A percentile compares a stretch with the other conserved stretches of the same genome.
Evolutionary conservation across 164 flowering plant species (phyloP).

Genomic region (Macadamia integrifolia): DNA sequence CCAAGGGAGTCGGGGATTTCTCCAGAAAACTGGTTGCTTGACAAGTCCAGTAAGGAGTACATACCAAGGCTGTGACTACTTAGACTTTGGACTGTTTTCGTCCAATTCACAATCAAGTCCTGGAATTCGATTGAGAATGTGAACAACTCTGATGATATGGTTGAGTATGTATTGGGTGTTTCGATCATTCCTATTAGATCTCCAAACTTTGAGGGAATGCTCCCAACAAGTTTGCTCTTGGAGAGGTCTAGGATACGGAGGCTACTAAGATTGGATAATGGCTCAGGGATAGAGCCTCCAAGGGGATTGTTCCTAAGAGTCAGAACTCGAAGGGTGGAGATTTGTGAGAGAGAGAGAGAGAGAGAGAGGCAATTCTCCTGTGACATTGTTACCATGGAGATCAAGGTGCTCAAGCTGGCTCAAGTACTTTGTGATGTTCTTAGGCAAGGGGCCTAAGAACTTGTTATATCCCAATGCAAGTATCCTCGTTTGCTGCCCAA

Average conservation of each 20-base stretch:
- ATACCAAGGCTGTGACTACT: constrained; percentile 27
- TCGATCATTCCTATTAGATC: constrained; percentile 34
- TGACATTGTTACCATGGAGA: constrained; percentile 42
- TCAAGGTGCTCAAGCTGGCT: constrained; percentile 38
- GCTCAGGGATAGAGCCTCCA: constrained; percentile 27
- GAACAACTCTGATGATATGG: constrained; percentile 13
- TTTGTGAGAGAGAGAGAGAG: constrained; percentile 17
- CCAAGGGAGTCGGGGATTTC: constrained; percentile 42
- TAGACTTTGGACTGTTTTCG: constrained; percentile 36
- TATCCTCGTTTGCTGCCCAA: constrained; percentile 24
- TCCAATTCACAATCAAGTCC: constrained; percentile 45
- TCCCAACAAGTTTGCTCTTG: constrained; percentile 29
- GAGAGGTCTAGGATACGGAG: constrained; percentile 51
- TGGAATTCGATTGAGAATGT: constrained; percentile 23
- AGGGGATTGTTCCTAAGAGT: constrained; percentile 37
- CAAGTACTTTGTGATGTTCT: constrained; percentile 21
- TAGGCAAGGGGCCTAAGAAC: constrained; percentile 40
- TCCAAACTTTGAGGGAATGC: constrained; percentile 29
- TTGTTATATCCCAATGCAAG: constrained; percentile 34
- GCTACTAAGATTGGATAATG: constrained; percentile 18
- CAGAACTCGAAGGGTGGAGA: constrained; percentile 44
- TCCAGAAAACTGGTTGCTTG: constrained; percentile 36
- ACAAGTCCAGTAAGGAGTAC: constrained; percentile 44
- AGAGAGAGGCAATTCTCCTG: constrained; percentile 29
- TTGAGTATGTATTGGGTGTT: constrained; percentile 14